Percentiles rank a stretch among this genome's conserved stretches.
These are phyloP conservation scores for Moricandia moricandioides DNA, from an alignment of 345 rosid genomes.

Conservation along the genomic window DNA sequence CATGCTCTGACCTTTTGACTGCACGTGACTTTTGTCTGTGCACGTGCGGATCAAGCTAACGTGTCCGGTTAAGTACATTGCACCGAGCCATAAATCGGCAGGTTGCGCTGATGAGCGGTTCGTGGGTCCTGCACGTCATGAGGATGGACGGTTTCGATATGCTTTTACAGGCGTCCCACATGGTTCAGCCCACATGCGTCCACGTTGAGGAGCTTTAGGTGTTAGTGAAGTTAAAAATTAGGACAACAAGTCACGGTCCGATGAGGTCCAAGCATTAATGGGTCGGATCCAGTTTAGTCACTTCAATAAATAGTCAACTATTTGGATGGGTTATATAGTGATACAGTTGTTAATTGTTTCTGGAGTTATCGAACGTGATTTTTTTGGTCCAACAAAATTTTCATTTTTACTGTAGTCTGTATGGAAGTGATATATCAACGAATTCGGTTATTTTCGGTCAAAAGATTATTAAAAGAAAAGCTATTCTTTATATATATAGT, in stretches of 20 bases:
- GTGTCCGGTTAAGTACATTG: slow-evolving; percentile 34
- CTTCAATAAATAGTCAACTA: slow-evolving; percentile 16
- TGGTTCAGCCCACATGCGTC: slow-evolving; percentile 34
- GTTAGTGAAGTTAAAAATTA: slow-evolving; percentile 25
- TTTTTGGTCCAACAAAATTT: background rate
- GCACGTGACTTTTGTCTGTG: slow-evolving; percentile 48
- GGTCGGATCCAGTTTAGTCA: slow-evolving; percentile 32
- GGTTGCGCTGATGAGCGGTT: slow-evolving; percentile 34
- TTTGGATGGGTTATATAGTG: slow-evolving; percentile 12
- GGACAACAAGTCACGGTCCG: slow-evolving; percentile 33
- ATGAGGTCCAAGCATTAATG: slow-evolving; percentile 35
- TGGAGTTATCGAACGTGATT: background rate
- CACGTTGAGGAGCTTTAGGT: slow-evolving; percentile 34
- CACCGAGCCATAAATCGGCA: slow-evolving; percentile 37
- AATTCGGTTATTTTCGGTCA: background rate
- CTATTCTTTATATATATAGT: too few species aligned
- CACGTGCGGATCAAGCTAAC: slow-evolving; percentile 36
- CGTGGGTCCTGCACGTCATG: slow-evolving; percentile 28
- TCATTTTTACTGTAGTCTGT: background rate
- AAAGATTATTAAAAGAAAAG: background rate
- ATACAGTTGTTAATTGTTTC: background rate
- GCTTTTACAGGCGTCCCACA: slow-evolving; percentile 2
- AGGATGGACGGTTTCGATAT: slow-evolving; percentile 33
- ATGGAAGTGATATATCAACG: background rate
- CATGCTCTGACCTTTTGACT: slow-evolving; percentile 49